Base-by-base conservation (phyloP, 2,329 filamentous ascomycete genomes). In the Colletotrichum sp. region DNA sequence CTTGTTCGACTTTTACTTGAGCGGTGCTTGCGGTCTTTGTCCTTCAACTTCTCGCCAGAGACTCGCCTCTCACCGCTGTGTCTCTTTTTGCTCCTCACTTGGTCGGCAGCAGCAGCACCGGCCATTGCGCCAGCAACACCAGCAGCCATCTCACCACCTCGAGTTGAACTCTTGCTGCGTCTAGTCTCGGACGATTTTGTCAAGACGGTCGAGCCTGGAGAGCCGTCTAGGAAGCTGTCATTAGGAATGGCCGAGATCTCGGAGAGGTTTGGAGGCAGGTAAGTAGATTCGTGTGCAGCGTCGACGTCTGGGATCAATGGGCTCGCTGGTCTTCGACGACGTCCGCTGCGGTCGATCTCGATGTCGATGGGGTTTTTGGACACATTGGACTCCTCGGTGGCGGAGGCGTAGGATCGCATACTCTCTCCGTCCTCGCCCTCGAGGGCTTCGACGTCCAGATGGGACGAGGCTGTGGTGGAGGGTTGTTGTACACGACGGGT, bases 331-430 rank as follows among this genome's bases (percentile, higher is more conserved):
- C 89, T 90, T 83, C 89, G 93, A 82, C 89, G 87, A 78, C 88
- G 87, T 72, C 85, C 86, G 78, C 82, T 82, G 67, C 82, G 84
- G 80, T 96, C 90, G 77, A 98, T 95, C 83, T 98, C 96, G 76
- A 98, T 94, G 82, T 98, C 96, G 78, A 98, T 93, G 44, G 96
- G 96, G 69, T 94, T 93, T 70, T 91, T 88, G 36, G 91, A 92
- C 73, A 96, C 90, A 84, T 94, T 96, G 78, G 94, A 96, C 83
- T 94, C 95, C 82, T 95, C 94, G 9, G 93, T 94, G 22, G 90
- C 92, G 68, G 95, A 97, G 39, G 93, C 94, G 82, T 94, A 94
- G 48, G 95, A 97, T 79, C 89, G 91, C 83, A 93, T 87, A 81
- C 93, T 94, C 77, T 90, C 87, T 74, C 90, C 91, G 87, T 95